phyloP scores from a whole-genome alignment of 805 yeast genomes.

The Yarrowia divulgata region DNA sequence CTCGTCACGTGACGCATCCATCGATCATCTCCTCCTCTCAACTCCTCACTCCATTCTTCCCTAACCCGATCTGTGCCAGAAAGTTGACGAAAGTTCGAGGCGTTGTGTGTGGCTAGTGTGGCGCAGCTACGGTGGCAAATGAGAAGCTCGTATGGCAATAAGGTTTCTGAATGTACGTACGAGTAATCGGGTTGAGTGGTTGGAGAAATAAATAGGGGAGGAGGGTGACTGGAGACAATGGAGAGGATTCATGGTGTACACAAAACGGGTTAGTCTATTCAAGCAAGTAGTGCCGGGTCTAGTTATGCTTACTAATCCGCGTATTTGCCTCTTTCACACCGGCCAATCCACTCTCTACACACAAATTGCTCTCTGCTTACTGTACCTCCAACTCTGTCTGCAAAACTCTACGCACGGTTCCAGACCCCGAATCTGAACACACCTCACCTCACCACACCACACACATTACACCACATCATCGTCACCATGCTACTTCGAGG shows the following conservation, averaged over 20 bases:
- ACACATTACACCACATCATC: not conserved
- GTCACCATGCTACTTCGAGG: slow-evolving; percentile 27
- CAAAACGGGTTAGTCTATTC: no score
- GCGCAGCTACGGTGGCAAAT: slow-evolving; percentile 36
- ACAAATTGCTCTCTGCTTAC: not conserved
- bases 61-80: no score
- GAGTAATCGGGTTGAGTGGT: not conserved
- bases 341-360: no score
- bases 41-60: no score
- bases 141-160: slow-evolving; percentile 2
- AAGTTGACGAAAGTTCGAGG: slow-evolving; percentile 11
- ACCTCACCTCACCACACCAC: slow-evolving; percentile 10
- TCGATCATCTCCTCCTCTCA: no score
- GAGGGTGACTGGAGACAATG: no score
- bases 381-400: slow-evolving; percentile 1
- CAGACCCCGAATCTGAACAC: not conserved
- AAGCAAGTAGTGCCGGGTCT: no score
- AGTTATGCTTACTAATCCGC: no score
- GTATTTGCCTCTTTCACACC: no score
- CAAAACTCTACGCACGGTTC: not conserved
- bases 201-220: not conserved
- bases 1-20: no score
- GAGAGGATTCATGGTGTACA: no score
- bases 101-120: slow-evolving; percentile 33
- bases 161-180: not conserved